phyloP scores from a whole-genome alignment of 768 basidiomycete species.

The Fomitopsis serialis region DNA sequence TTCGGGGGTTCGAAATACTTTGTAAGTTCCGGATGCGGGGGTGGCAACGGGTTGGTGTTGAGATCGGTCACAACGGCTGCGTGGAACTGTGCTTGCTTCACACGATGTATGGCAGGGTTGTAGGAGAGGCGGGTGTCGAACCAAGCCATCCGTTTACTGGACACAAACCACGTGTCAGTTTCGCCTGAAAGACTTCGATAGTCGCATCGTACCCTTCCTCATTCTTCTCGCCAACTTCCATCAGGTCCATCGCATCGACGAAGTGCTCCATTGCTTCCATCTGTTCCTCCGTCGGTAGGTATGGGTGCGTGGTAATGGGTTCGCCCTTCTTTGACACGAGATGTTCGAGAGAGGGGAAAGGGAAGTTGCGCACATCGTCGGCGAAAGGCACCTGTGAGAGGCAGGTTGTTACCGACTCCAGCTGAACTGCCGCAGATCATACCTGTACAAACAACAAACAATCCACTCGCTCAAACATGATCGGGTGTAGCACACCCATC shows the following conservation, averaged over 20 bases:
- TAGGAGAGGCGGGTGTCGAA: constrained; percentile 73
- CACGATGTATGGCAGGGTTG: constrained; percentile 87
- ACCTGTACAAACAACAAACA: constrained; percentile 85
- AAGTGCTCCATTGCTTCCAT: constrained; percentile 79
- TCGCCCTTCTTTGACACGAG: constrained; percentile 76
- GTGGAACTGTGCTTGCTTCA: constrained; percentile 92
- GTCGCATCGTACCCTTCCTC: constrained; percentile 56
- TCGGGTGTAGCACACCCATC: constrained; percentile 74
- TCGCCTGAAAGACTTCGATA: not conserved
- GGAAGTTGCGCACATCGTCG: constrained; percentile 86
- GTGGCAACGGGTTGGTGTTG: constrained; percentile 68
- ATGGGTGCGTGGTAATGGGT: constrained; percentile 67
- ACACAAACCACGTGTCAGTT: not conserved
- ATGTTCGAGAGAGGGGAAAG: constrained; percentile 74
- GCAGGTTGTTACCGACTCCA: not conserved
- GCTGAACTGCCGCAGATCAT: constrained; percentile 10
- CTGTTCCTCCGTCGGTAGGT: constrained; percentile 76
- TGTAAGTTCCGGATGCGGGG: constrained; percentile 78
- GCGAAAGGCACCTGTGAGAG: constrained; percentile 81
- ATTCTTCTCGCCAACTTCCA: constrained; percentile 67
- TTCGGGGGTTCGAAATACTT: constrained; percentile 83
- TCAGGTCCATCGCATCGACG: constrained; percentile 87
- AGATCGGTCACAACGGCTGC: constrained; percentile 74
- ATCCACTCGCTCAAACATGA: constrained; percentile 61
- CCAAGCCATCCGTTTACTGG: constrained; percentile 64